Conservation (phyloP, 129 eudicot genomes). For the Tagetes patula region DNA sequence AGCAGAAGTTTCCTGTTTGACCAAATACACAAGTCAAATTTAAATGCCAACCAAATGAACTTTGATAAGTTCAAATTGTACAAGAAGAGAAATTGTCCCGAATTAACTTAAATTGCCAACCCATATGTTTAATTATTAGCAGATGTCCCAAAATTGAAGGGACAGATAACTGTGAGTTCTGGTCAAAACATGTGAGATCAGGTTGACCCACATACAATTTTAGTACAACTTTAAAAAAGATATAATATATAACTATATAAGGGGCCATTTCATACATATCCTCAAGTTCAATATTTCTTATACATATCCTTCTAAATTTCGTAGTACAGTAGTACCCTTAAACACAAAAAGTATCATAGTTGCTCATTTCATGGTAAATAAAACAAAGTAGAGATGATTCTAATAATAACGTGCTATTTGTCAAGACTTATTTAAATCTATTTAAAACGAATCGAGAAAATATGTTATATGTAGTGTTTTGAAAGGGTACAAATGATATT, state of each 20-base stretch:
- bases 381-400: not conserved
- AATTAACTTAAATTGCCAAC: not conserved
- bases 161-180: not conserved
- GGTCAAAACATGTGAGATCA: not conserved
- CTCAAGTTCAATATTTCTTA: not conserved
- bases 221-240: not conserved
- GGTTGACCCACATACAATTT: not conserved
- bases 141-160: not conserved
- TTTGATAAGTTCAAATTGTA: not conserved
- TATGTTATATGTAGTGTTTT: not conserved
- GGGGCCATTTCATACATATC: not conserved
- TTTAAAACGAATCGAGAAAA: not conserved
- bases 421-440: not conserved
- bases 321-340: not conserved
- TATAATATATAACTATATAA: not conserved
- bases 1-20: constrained; percentile 63
- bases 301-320: not conserved
- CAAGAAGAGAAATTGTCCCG: constrained; percentile 2
- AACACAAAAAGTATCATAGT: not conserved
- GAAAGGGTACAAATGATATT: not conserved
- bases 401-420: not conserved
- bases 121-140: not conserved
- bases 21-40: constrained; percentile 2
- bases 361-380: not conserved
- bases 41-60: not conserved